Conservation (phyloP, 805 yeast species). For the Brettanomyces bruxellensis region DNA sequence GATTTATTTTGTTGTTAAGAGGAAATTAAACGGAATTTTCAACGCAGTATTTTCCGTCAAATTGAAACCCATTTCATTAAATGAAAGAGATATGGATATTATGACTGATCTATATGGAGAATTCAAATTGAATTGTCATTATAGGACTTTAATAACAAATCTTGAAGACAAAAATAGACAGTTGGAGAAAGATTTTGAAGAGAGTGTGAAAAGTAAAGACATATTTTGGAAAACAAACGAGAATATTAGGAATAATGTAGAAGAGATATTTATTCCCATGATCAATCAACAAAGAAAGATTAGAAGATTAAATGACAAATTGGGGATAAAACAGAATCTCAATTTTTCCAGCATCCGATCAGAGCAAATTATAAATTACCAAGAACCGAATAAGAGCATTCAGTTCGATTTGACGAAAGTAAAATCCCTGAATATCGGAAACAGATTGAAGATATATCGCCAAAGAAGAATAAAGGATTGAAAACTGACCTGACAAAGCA, state of each 20-base stretch:
- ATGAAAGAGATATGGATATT: neutral
- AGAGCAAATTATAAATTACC: constrained; percentile 2
- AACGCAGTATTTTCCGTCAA: neutral
- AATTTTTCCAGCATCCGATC: neutral
- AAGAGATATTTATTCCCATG: constrained; percentile 1
- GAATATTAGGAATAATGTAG: constrained; percentile 1
- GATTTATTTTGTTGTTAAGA: neutral
- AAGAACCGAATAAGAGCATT: constrained; percentile 12
- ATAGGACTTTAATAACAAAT: neutral
- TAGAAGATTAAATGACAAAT: neutral
- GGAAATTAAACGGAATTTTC: constrained; percentile 1
- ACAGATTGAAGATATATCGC: constrained; percentile 12
- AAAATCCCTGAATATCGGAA: constrained; percentile 5
- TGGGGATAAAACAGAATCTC: neutral
- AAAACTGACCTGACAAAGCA: neutral
- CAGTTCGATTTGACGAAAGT: constrained; percentile 9
- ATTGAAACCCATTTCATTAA: neutral
- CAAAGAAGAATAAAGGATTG: constrained; percentile 9
- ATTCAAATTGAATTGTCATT: neutral
- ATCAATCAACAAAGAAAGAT: constrained; percentile 2
- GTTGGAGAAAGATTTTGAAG: neutral
- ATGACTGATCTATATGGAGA: constrained; percentile 1
- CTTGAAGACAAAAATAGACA: neutral
- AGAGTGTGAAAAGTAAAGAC: neutral
- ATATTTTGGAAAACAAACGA: neutral